phyloP scores from a whole-genome alignment of 495 filamentous ascomycete species.

The Aspergillus cristatus region DNA sequence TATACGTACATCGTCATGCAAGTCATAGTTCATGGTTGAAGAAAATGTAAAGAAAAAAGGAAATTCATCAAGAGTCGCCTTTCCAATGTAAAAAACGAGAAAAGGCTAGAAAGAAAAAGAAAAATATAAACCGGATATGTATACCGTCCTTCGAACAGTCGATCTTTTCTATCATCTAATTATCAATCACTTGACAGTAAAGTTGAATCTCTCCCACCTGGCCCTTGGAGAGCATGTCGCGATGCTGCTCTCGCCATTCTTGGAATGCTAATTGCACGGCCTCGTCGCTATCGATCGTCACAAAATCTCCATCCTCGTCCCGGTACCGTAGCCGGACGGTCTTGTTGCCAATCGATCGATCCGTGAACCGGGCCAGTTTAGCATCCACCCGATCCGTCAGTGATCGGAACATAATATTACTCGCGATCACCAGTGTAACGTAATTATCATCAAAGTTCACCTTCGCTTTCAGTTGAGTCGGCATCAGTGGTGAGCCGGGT shows the following conservation, averaged over 20 bases:
- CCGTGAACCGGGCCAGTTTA: conserved; percentile 77
- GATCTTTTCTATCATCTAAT: conserved; percentile 8
- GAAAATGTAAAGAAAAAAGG: conserved; percentile 17
- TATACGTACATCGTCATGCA: conserved; percentile 37
- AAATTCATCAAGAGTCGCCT: background rate
- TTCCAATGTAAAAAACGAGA: conserved; percentile 3
- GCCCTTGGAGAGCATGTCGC: conserved; percentile 50
- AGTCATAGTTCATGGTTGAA: conserved; percentile 30
- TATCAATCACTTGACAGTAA: conserved; percentile 49
- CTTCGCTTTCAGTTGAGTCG: conserved; percentile 81
- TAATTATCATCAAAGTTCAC: conserved; percentile 78
- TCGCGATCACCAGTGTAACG: conserved; percentile 84
- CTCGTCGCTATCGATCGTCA: conserved; percentile 89
- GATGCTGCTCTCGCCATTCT: conserved; percentile 75
- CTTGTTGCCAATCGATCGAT: conserved; percentile 66
- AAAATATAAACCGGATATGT: conserved; percentile 3
- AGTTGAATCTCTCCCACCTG: conserved; percentile 81
- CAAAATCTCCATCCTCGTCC: conserved; percentile 87
- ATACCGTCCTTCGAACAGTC: background rate
- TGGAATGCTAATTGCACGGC: conserved; percentile 91
- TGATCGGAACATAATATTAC: conserved; percentile 86
- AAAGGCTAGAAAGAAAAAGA: conserved; percentile 4
- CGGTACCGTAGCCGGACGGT: conserved; percentile 77
- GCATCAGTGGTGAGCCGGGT: conserved; percentile 31
- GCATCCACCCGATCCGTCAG: conserved; percentile 95